Evolutionary conservation across 2,329 filamentous ascomycete species (phyloP).

Genomic region (Colletotrichum sp.): DNA sequence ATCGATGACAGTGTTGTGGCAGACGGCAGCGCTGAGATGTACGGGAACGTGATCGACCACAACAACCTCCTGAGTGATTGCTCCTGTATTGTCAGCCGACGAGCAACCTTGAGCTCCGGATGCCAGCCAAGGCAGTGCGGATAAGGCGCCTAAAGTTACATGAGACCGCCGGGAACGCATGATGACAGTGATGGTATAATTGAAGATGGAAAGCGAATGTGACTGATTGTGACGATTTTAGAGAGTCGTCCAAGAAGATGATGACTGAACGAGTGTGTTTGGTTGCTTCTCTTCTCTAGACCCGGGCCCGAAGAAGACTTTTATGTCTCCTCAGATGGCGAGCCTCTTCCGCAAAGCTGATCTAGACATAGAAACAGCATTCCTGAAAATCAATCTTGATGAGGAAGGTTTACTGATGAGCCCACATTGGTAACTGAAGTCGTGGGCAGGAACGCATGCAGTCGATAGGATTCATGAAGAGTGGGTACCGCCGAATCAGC

Average conservation of each 20-base stretch:
- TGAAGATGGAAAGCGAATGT: neutral
- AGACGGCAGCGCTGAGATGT: neutral
- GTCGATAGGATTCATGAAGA: neutral
- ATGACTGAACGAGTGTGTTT: neutral
- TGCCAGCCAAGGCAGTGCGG: neutral
- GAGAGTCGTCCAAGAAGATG: neutral
- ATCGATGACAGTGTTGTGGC: neutral
- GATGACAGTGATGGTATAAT: neutral
- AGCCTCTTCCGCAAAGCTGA: neutral
- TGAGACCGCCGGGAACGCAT: neutral
- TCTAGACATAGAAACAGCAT: neutral
- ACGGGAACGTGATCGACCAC: neutral
- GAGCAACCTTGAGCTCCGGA: neutral
- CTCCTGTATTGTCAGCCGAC: fast-evolving
- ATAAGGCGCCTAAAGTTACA: neutral
- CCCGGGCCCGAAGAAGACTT: neutral
- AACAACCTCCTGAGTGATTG: neutral
- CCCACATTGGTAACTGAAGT: neutral
- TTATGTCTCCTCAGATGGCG: neutral
- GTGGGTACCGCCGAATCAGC: neutral
- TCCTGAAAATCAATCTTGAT: neutral
- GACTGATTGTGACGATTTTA: neutral
- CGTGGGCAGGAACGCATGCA: neutral
- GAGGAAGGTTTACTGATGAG: neutral
- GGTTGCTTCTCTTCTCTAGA: neutral